Conservation (phyloP, 2,329 filamentous ascomycete species). For the Berkeleyomyces rouxiae region DNA sequence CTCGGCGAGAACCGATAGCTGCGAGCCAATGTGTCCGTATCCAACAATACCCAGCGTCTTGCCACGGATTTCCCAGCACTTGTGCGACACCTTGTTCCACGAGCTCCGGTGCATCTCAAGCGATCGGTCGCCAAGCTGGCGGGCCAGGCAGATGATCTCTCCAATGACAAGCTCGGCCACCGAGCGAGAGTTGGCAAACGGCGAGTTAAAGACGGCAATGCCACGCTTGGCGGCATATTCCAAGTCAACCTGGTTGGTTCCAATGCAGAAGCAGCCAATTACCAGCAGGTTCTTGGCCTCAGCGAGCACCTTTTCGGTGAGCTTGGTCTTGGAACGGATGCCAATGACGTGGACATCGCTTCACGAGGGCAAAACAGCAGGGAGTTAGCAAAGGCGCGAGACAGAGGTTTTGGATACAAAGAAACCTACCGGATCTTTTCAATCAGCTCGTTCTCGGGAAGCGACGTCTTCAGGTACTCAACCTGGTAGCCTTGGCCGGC, state of each 20-base stretch:
- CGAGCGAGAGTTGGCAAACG: constrained; percentile 93
- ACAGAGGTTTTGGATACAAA: not conserved
- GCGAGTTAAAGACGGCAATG: constrained; percentile 97
- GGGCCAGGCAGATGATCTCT: constrained; percentile 80
- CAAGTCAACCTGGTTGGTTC: constrained; percentile 87
- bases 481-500: constrained; percentile 86
- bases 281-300: constrained; percentile 91
- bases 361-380: constrained; percentile 14
- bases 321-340: constrained; percentile 93
- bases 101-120: constrained; percentile 85
- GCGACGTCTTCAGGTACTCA: constrained; percentile 71
- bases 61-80: constrained; percentile 95
- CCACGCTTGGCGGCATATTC: constrained; percentile 67
- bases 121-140: constrained; percentile 84
- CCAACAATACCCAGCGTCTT: constrained; percentile 93
- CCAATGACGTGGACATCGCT: constrained; percentile 95
- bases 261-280: constrained; percentile 96
- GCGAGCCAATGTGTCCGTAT: constrained; percentile 93
- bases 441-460: constrained; percentile 86
- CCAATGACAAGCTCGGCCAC: constrained; percentile 91
- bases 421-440: constrained; percentile 72
- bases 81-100: constrained; percentile 95
- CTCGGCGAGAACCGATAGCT: constrained; percentile 87
- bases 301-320: constrained; percentile 67
- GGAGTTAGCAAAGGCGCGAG: not conserved